These are phyloP conservation scores for Entonaema liquescens DNA, from an alignment of 495 filamentous ascomycete genomes.

Conservation along the genomic window DNA sequence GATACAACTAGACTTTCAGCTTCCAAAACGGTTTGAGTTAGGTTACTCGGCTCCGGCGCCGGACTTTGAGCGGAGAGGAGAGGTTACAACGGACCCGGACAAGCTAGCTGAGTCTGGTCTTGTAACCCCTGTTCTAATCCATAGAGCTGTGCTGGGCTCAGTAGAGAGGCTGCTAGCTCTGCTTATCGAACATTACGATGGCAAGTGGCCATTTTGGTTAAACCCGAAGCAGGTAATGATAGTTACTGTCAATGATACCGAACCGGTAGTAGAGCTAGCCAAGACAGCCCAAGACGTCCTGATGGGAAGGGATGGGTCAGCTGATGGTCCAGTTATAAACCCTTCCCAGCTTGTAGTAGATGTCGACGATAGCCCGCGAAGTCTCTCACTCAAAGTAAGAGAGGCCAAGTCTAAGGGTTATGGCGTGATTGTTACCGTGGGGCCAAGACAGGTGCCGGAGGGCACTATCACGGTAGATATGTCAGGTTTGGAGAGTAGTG, in stretches of 20 bases:
- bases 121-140: slow-evolving; percentile 83
- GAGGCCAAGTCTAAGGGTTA: slow-evolving; percentile 79
- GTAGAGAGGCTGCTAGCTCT: slow-evolving; percentile 88
- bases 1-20: slow-evolving; percentile 92
- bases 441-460: slow-evolving; percentile 59
- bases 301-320: slow-evolving; percentile 52
- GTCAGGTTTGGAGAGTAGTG: slow-evolving; percentile 27
- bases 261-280: slow-evolving; percentile 67
- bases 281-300: slow-evolving; percentile 55
- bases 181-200: slow-evolving; percentile 83
- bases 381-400: slow-evolving; percentile 72
- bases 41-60: slow-evolving; percentile 82
- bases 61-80: slow-evolving; percentile 66
- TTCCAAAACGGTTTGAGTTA: slow-evolving; percentile 83
- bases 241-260: slow-evolving; percentile 74
- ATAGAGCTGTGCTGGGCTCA: slow-evolving; percentile 87
- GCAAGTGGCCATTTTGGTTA: slow-evolving; percentile 91
- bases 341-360: slow-evolving; percentile 72
- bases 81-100: slow-evolving; percentile 53
- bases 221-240: slow-evolving; percentile 84
- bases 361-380: slow-evolving; percentile 69
- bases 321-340: slow-evolving; percentile 48
- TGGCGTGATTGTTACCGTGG: slow-evolving; percentile 77
- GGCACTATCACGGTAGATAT: slow-evolving; percentile 49
- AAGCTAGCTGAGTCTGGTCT: slow-evolving; percentile 57